These are phyloP conservation scores for Podospora sp. DNA, from an alignment of 495 filamentous ascomycete genomes.

Conservation along the genomic window DNA sequence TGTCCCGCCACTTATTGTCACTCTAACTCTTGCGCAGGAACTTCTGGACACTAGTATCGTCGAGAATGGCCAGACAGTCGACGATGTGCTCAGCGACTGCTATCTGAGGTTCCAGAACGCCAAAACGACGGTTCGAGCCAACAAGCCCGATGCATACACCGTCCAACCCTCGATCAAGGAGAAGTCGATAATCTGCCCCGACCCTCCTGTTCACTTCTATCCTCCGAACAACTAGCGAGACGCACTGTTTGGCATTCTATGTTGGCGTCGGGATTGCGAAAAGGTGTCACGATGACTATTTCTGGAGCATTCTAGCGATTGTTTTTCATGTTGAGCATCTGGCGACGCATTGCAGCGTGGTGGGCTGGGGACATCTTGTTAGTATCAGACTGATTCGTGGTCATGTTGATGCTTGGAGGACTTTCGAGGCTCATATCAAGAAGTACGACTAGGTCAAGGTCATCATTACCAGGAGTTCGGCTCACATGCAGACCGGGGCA, in stretches of 20 bases:
- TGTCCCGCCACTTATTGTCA: background rate
- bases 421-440: background rate
- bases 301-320: constrained; percentile 22
- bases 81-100: constrained; percentile 44
- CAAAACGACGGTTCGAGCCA: constrained; percentile 46
- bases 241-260: background rate
- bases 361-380: constrained; percentile 10
- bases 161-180: background rate
- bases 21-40: constrained; percentile 27
- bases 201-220: constrained; percentile 23
- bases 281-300: constrained; percentile 7
- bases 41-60: constrained; percentile 50
- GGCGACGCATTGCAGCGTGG: constrained; percentile 2
- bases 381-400: constrained; percentile 6
- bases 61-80: constrained; percentile 39
- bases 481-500: constrained; percentile 4
- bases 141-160: constrained; percentile 46
- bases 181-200: constrained; percentile 23
- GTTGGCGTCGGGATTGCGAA: constrained; percentile 1
- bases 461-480: background rate
- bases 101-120: constrained; percentile 43
- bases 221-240: background rate
- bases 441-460: background rate
- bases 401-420: constrained; percentile 3
- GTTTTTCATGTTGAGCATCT: constrained; percentile 21